phyloP scores from a whole-genome alignment of 106 monocot genomes.

The Ottelia alismoides region DNA sequence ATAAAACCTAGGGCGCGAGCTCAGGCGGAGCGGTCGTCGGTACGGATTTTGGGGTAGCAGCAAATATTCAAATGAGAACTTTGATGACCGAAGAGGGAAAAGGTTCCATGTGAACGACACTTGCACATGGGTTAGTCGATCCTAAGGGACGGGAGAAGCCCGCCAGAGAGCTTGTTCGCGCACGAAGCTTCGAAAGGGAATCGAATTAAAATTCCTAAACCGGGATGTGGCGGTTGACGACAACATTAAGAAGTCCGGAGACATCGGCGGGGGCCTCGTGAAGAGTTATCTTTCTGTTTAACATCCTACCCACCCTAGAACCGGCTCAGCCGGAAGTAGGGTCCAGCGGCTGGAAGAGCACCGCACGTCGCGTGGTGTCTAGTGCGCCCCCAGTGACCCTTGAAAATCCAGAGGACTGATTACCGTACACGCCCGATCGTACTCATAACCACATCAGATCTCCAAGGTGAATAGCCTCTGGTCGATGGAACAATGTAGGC shows the following conservation, averaged over 20 bases:
- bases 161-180: constrained; percentile 9
- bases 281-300: no score
- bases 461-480: no score
- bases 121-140: constrained; percentile 21
- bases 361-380: no score
- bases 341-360: no score
- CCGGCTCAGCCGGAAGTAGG: no score
- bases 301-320: no score
- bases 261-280: constrained; percentile 8
- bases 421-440: no score
- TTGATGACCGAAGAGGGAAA: constrained; percentile 32
- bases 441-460: no score
- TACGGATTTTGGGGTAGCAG: constrained; percentile 37
- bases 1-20: no score
- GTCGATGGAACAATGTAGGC: no score
- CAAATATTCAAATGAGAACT: constrained; percentile 49
- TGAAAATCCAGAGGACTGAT: no score
- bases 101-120: constrained; percentile 31
- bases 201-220: constrained; percentile 26
- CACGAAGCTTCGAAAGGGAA: constrained; percentile 19
- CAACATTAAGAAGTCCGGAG: constrained; percentile 7
- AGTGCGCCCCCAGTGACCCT: no score
- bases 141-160: constrained; percentile 17
- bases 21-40: constrained; percentile 12
- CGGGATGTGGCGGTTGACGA: constrained; percentile 12